Evolutionary conservation across 805 yeast genomes (phyloP), one percentile per base, ranked within the genome.

Genomic region (Starmerella ratchasimensis): DNA sequence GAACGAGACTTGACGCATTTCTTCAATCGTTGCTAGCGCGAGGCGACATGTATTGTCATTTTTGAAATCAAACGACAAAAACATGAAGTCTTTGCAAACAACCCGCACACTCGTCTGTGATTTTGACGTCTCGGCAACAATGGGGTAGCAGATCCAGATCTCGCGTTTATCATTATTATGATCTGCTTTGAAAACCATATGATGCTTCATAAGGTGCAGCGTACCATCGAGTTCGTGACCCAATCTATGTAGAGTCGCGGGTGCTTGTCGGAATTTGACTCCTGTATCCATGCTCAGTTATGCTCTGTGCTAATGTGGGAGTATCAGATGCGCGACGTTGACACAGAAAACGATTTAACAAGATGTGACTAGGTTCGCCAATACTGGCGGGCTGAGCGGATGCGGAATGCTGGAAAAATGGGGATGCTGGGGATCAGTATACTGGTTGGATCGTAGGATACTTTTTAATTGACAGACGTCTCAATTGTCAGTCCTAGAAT

Each of bases 61-160:
- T 3, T 16, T 15, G 53, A 90, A 81, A 52, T 81, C 90, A 47
- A 88, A 68, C 8, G 93, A 74, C 36, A 84, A 63, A 51, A 71
- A 79, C 15, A 86, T 77, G 58, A 81, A 88, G 57, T 88, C 97
- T 45, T 83, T 74, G 53, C 95, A 81, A 28, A 74, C 69, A 9
- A 88, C 53, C 33, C 93, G 70, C 32, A 88, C 60, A 35, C 48
- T 20, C 42, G 48, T 13, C 16, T 43, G 37, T 41, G 44, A 36
- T 28, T 54, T 46, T 32, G 49, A 47, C 19, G 50, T 51, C 28
- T 56, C 65, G 33, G 72, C 76, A 23, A 86, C 74, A 45, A 84
- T 71, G 1, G 96, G 95, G 57, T 83, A 88, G 42, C 93, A 79
- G 22, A 83, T 68, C 98, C 97, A 90, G 22, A 82, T 71, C 56